Conservation (phyloP, 2,329 filamentous ascomycete species). For the Microsporum canis region DNA sequence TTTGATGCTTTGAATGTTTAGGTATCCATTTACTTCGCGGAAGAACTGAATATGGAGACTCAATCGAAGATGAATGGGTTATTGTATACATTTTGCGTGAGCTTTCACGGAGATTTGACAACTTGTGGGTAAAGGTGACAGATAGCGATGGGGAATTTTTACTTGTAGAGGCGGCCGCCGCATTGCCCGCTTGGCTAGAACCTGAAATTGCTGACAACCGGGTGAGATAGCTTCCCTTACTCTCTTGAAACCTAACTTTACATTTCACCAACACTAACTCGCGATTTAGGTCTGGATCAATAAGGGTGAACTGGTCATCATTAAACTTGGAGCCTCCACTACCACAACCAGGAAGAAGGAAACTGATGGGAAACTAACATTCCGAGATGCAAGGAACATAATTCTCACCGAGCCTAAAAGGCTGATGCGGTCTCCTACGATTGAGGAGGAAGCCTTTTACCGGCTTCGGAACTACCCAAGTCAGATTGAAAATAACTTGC, state of each 20-base stretch:
- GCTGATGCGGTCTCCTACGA: slow-evolving; percentile 58
- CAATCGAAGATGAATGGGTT: slow-evolving; percentile 94
- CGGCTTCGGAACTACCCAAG: slow-evolving; percentile 71
- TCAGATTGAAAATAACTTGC: slow-evolving; percentile 63
- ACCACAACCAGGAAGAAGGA: slow-evolving; percentile 26
- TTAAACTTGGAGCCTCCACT: slow-evolving; percentile 42
- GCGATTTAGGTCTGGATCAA: slow-evolving; percentile 67
- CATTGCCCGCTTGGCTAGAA: slow-evolving; percentile 78
- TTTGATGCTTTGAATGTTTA: slow-evolving; percentile 15
- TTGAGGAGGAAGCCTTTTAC: slow-evolving; percentile 87
- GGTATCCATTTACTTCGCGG: slow-evolving; percentile 56
- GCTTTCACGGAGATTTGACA: slow-evolving; percentile 58
- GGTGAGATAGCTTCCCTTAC: slow-evolving; percentile 26
- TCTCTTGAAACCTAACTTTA: not conserved
- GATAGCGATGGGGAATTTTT: slow-evolving; percentile 94
- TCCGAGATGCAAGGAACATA: slow-evolving; percentile 53
- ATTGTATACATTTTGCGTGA: slow-evolving; percentile 81
- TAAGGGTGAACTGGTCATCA: slow-evolving; percentile 60
- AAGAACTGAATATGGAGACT: slow-evolving; percentile 79
- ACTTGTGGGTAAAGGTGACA: slow-evolving; percentile 69
- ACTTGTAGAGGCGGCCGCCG: slow-evolving; percentile 82
- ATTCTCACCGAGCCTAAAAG: slow-evolving; percentile 46
- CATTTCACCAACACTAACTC: not conserved
- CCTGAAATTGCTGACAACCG: slow-evolving; percentile 81
- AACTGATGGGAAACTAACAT: slow-evolving; percentile 41